Conservation (phyloP, 2,329 filamentous ascomycete species). For the Lithohypha guttulata region DNA sequence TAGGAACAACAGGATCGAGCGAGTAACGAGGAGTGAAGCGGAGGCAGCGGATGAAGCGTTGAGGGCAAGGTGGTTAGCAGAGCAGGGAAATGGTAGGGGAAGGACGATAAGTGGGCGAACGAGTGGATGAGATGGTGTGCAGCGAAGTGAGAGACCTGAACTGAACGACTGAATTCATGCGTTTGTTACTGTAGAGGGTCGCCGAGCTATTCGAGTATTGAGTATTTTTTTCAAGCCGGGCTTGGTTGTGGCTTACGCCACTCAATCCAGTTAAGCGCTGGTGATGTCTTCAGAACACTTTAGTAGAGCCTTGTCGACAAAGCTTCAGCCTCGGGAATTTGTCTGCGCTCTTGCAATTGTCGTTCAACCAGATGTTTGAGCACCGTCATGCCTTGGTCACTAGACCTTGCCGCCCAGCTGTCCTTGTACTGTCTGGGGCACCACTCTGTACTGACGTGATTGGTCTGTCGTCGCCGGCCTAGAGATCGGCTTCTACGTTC, state of each 20-base stretch:
- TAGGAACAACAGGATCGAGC: slow-evolving; percentile 27
- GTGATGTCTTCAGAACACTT: slow-evolving; percentile 1
- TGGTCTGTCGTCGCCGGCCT: too few species aligned
- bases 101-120: slow-evolving; percentile 7
- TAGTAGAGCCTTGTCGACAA: slow-evolving; percentile 2
- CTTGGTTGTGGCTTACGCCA: slow-evolving; percentile 2
- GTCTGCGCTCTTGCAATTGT: background rate
- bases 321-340: slow-evolving; percentile 1
- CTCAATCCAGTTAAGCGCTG: background rate
- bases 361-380: slow-evolving; percentile 4
- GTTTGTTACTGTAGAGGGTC: background rate
- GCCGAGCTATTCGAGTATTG: slow-evolving; percentile 2
- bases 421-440: too few species aligned
- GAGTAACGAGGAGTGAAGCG: slow-evolving; percentile 10
- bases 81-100: slow-evolving; percentile 3
- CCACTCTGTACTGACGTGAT: too few species aligned
- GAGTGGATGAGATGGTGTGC: slow-evolving; percentile 3
- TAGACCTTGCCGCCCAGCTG: slow-evolving; percentile 2
- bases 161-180: slow-evolving; percentile 5
- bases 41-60: slow-evolving; percentile 3
- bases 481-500: too few species aligned
- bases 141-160: slow-evolving; percentile 7
- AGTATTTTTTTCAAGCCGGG: slow-evolving; percentile 1
- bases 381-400: background rate
- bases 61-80: slow-evolving; percentile 5